phyloP scores from a whole-genome alignment of 202 grass and related monocot genomes.

The Carex arenaria region DNA sequence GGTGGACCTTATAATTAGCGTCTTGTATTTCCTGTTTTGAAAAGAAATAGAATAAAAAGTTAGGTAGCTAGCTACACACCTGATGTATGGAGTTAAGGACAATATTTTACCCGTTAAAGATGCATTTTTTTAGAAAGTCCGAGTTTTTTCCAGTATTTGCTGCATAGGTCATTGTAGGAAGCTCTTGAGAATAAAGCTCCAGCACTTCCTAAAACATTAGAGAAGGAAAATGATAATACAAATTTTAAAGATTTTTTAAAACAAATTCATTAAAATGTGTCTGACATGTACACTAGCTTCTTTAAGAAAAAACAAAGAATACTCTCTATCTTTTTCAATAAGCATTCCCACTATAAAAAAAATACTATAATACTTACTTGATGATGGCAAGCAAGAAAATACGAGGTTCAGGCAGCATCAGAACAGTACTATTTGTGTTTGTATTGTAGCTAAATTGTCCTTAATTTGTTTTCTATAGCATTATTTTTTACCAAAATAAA shows the following conservation, averaged over 20 bases:
- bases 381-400: neutral
- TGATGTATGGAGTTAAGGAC: neutral
- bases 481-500: neutral
- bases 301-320: neutral
- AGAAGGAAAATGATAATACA: neutral
- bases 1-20: slow-evolving; percentile 46
- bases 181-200: slow-evolving; percentile 68
- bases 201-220: slow-evolving; percentile 55
- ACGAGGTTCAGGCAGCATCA: neutral
- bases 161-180: slow-evolving; percentile 76
- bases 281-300: neutral
- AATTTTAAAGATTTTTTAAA: neutral
- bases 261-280: slow-evolving; percentile 6
- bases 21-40: slow-evolving; percentile 68
- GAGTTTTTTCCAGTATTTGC: slow-evolving; percentile 76
- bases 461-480: neutral
- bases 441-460: neutral
- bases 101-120: slow-evolving; percentile 48
- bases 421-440: neutral
- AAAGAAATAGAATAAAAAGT: slow-evolving; percentile 24
- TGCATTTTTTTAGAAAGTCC: slow-evolving; percentile 65
- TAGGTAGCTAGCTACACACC: neutral
- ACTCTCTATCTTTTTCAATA: neutral
- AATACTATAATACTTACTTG: neutral
- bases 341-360: neutral